Conservation (phyloP, 1,139 yeast genomes). For the Kodamaea alishanica region DNA sequence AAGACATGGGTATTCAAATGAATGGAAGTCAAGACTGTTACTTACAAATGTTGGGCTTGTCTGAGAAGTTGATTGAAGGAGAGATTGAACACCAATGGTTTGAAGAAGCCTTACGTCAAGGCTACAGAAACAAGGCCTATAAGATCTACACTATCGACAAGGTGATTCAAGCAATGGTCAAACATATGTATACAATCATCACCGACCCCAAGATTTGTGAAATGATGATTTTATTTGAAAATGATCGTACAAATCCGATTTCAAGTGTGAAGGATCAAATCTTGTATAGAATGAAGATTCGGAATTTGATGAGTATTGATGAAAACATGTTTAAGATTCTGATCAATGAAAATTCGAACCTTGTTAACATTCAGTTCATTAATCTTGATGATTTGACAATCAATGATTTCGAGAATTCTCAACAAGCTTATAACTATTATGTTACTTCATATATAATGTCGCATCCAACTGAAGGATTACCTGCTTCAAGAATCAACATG, state of each 20-base stretch:
- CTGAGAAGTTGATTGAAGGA: conserved; percentile 81
- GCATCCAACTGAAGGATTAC: conserved; percentile 95
- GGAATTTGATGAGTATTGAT: conserved; percentile 74
- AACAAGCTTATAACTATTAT: conserved; percentile 88
- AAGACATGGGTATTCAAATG: conserved; percentile 74
- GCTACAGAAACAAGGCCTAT: conserved; percentile 89
- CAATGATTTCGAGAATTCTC: conserved; percentile 68
- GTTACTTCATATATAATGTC: conserved; percentile 90
- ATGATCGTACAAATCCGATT: conserved; percentile 60
- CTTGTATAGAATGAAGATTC: conserved; percentile 81
- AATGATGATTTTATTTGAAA: conserved; percentile 74
- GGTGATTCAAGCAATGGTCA: conserved; percentile 83
- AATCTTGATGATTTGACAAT: conserved; percentile 85
- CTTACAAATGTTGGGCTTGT: conserved; percentile 65
- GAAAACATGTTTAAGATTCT: conserved; percentile 91
- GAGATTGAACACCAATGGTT: conserved; percentile 93
- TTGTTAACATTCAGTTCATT: conserved; percentile 76
- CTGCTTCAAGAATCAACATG: conserved; percentile 69
- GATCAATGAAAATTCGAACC: conserved; percentile 51
- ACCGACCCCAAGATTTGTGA: conserved; percentile 83
- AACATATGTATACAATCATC: conserved; percentile 78
- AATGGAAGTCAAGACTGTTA: conserved; percentile 69
- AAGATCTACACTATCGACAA: conserved; percentile 90
- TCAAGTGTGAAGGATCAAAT: conserved; percentile 87
- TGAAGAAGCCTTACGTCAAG: conserved; percentile 93